Conservation (phyloP, 2,329 filamentous ascomycete species). For the Penicillium sp. region DNA sequence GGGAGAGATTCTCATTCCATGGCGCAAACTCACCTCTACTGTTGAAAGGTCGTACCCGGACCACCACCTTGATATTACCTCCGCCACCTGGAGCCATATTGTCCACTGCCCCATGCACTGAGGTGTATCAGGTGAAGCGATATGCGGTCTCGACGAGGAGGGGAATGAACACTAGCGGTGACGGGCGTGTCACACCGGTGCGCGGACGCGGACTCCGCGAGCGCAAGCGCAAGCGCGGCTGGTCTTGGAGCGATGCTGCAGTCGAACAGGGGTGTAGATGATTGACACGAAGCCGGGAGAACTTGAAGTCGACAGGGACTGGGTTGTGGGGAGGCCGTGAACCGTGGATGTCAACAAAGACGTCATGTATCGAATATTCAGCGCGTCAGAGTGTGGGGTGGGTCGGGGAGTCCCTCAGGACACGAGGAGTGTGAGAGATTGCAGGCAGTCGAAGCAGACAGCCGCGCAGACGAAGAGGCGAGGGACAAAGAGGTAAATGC, state of each 20-base stretch:
- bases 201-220: constrained; percentile 40
- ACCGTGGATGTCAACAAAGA: constrained; percentile 39
- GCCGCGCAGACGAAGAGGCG: constrained; percentile 1
- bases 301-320: constrained; percentile 10
- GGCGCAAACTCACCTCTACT: constrained; percentile 70
- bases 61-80: constrained; percentile 99
- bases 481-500: constrained; percentile 17
- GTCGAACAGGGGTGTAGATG: not conserved
- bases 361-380: constrained; percentile 38
- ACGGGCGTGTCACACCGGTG: constrained; percentile 28
- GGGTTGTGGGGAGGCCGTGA: constrained; percentile 20
- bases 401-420: constrained; percentile 10
- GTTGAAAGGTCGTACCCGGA: constrained; percentile 94
- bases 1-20: not conserved
- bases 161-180: constrained; percentile 23
- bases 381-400: constrained; percentile 22
- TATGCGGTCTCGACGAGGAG: constrained; percentile 16
- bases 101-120: constrained; percentile 43
- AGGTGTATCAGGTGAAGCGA: constrained; percentile 19
- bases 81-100: constrained; percentile 73
- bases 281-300: not conserved
- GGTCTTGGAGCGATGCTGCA: constrained; percentile 18
- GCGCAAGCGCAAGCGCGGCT: constrained; percentile 39
- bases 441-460: not conserved
- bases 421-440: constrained; percentile 6